Percentiles rank a stretch among this genome's conserved stretches.
These are phyloP conservation scores for Oryza glaberrima DNA, from an alignment of 176 grass and related monocot genomes.

Conservation along the genomic window DNA sequence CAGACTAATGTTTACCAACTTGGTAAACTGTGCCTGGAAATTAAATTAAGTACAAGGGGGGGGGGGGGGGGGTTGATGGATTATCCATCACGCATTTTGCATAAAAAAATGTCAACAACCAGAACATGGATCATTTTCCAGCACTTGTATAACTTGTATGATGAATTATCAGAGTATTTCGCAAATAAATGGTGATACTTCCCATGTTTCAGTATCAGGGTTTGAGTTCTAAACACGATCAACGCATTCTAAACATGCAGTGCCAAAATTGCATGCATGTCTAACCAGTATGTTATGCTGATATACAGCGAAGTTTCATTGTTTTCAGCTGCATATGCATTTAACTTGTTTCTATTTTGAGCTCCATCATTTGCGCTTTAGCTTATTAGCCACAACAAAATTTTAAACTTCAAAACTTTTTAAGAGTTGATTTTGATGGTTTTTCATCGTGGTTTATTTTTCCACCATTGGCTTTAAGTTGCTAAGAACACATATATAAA, in stretches of 20 bases:
- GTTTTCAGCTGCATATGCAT: not conserved
- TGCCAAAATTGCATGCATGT: not conserved
- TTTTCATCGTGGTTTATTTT: no score
- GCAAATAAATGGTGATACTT: not conserved
- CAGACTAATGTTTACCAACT: not conserved
- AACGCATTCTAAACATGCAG: not conserved
- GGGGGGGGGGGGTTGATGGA: not conserved
- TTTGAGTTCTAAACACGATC: not conserved
- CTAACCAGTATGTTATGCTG: not conserved
- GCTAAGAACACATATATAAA: no score
- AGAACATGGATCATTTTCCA: not conserved
- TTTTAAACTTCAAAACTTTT: no score
- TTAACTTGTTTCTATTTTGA: conserved; percentile 11
- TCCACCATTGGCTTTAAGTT: no score
- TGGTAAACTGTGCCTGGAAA: not conserved
- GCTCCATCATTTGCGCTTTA: no score
- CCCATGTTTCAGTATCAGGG: not conserved
- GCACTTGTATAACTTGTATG: not conserved
- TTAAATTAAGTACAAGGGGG: not conserved
- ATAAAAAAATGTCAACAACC: not conserved
- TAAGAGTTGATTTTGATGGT: no score
- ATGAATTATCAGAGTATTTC: not conserved
- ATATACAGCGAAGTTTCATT: not conserved
- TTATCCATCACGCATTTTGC: not conserved
- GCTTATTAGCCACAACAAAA: no score